These are phyloP conservation scores for Cairneyella variabilis DNA, from an alignment of 495 filamentous ascomycete species.

Conservation along the genomic window DNA sequence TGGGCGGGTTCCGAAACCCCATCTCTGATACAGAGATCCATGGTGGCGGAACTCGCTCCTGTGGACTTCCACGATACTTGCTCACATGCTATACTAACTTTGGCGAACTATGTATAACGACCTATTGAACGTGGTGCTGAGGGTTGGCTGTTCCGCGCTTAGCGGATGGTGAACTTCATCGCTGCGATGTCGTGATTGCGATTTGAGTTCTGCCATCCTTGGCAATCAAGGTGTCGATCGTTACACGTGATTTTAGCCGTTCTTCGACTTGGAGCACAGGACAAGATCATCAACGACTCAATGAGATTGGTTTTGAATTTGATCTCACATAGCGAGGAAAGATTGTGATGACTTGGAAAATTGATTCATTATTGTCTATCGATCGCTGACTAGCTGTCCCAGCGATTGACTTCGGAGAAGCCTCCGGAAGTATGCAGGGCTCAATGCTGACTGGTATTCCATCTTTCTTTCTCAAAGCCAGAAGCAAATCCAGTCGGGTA, in stretches of 20 bases:
- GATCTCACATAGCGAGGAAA: background rate
- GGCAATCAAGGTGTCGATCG: background rate
- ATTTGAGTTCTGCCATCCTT: background rate
- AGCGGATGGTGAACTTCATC: constrained; percentile 5
- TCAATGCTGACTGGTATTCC: constrained; percentile 2
- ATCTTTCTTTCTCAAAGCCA: constrained; percentile 10
- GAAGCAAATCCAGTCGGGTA: constrained; percentile 17
- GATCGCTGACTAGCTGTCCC: constrained; percentile 4
- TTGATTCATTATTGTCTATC: constrained; percentile 11
- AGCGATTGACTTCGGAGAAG: too few relatives aligned
- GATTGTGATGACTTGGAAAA: constrained; percentile 1
- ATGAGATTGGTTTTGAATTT: background rate
- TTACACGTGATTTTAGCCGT: background rate
- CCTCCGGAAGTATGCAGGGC: too few relatives aligned
- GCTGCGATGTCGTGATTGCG: constrained; percentile 17
- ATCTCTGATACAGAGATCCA: too few relatives aligned
- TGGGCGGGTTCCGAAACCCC: too few relatives aligned
- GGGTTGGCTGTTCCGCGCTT: background rate
- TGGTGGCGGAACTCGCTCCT: too few relatives aligned
- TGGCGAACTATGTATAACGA: too few relatives aligned
- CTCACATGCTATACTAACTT: too few relatives aligned
- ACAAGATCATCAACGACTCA: too few relatives aligned
- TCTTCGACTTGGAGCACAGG: too few relatives aligned
- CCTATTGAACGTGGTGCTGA: too few relatives aligned
- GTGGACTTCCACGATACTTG: too few relatives aligned